Conservation (phyloP, 2,329 filamentous ascomycete species). For the Lachnellula cervina region DNA sequence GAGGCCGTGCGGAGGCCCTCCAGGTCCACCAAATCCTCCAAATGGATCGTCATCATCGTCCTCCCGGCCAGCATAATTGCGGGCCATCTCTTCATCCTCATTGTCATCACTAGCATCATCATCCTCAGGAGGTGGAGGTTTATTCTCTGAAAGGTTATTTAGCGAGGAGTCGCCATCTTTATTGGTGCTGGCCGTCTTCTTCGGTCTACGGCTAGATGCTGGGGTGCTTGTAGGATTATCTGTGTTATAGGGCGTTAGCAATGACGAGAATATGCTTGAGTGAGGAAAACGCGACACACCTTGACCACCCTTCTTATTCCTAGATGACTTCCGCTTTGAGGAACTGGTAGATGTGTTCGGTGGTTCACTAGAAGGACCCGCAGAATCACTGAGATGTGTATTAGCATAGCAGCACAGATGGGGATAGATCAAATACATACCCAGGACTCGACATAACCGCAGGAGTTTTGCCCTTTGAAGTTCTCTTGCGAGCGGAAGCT, state of each 20-base stretch:
- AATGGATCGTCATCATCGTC: constrained; percentile 59
- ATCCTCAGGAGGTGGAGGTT: constrained; percentile 18
- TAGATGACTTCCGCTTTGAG: constrained; percentile 67
- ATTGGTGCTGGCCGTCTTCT: constrained; percentile 53
- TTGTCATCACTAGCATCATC: constrained; percentile 50
- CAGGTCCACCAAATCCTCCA: constrained; percentile 61
- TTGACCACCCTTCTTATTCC: constrained; percentile 61
- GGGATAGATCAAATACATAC: constrained; percentile 42
- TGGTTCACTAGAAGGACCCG: constrained; percentile 57
- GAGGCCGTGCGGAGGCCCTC: constrained; percentile 58
- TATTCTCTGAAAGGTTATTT: constrained; percentile 36
- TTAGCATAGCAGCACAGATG: constrained; percentile 22
- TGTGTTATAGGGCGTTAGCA: constrained; percentile 25
- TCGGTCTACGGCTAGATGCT: constrained; percentile 33
- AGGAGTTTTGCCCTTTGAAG: constrained; percentile 52
- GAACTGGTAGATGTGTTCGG: constrained; percentile 52
- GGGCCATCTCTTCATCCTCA: constrained; percentile 58
- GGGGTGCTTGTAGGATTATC: constrained; percentile 30
- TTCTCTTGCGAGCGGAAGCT: constrained; percentile 43
- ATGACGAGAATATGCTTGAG: neutral
- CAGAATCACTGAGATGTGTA: constrained; percentile 48
- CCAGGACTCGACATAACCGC: constrained; percentile 69
- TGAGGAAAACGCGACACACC: constrained; percentile 34
- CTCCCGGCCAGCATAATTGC: constrained; percentile 47
- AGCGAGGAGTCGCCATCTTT: constrained; percentile 67